These are phyloP conservation scores for Diospyros kaki DNA, from an alignment of 148 eudicot species.

Conservation along the genomic window DNA sequence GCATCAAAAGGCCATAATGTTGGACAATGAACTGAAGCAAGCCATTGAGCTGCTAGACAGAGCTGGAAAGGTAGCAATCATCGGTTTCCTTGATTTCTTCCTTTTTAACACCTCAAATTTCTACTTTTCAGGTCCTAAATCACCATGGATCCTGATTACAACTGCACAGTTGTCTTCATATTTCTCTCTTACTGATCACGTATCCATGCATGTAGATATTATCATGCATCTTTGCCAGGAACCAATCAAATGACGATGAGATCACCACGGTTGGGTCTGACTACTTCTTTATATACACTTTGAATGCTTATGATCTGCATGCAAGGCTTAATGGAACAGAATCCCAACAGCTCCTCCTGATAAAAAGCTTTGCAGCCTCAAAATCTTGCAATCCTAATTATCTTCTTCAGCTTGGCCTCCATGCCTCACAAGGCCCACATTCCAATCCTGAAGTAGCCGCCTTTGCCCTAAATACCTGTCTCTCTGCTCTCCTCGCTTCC, in stretches of 20 bases:
- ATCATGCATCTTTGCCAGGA: conserved; percentile 33
- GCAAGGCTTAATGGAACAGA: conserved; percentile 54
- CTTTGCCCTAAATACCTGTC: conserved; percentile 58
- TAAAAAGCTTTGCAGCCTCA: conserved; percentile 56
- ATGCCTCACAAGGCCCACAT: conserved; percentile 63
- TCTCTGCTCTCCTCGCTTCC: conserved; percentile 64
- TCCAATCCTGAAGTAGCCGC: conserved; percentile 73
- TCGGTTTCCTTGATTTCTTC: neutral
- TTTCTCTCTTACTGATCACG: neutral
- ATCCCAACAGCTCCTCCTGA: conserved; percentile 55
- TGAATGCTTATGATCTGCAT: conserved; percentile 66
- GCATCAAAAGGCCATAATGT: conserved; percentile 44
- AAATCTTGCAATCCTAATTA: conserved; percentile 69
- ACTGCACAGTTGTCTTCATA: neutral
- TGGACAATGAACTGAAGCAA: conserved; percentile 58
- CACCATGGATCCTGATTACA: neutral
- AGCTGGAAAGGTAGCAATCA: conserved; percentile 70
- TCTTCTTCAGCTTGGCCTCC: conserved; percentile 75
- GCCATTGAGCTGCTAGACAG: conserved; percentile 72
- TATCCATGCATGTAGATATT: conserved; percentile 49
- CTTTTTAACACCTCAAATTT: neutral
- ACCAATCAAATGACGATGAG: conserved; percentile 34
- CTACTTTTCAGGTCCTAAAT: neutral
- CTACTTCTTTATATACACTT: conserved; percentile 52
- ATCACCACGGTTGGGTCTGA: conserved; percentile 40